Percentiles rank a stretch among this genome's conserved stretches.
Conservation (phyloP, 441 rosid genomes). For the Pelargonium exstipulatum region DNA sequence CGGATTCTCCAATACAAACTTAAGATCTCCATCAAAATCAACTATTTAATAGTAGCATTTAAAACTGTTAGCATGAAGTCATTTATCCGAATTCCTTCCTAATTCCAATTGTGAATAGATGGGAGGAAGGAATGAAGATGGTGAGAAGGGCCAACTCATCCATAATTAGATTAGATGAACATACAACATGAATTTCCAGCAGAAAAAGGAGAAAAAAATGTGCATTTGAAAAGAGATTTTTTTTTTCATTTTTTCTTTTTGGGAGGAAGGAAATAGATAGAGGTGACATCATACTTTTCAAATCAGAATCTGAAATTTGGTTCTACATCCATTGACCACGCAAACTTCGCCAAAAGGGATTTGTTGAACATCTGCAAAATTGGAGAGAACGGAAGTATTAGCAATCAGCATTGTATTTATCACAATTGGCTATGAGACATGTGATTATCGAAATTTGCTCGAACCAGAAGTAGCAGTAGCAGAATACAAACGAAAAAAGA, state of each 20-base stretch:
- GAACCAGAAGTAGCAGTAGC: too few species aligned
- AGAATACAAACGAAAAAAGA: too few species aligned
- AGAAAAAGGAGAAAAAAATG: neutral
- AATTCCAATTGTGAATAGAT: neutral
- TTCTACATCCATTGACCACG: conserved; percentile 99
- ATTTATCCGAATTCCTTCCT: neutral
- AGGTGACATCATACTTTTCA: neutral
- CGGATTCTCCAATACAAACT: too few species aligned
- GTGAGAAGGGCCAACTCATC: neutral
- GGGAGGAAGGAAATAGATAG: neutral
- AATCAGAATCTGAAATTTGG: conserved; percentile 92
- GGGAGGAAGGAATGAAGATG: neutral
- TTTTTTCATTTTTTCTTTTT: neutral
- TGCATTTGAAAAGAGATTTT: neutral
- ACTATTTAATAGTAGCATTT: neutral
- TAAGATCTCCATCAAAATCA: neutral
- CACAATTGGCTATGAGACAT: too few species aligned
- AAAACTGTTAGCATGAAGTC: neutral
- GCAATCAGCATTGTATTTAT: neutral
- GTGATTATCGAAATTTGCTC: too few species aligned
- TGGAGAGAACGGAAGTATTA: neutral
- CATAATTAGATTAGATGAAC: neutral
- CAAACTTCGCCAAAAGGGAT: conserved; percentile 87
- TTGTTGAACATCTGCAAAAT: conserved; percentile 82
- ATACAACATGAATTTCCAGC: neutral